Evolutionary conservation across 192 early-diverging fungal genomes (phyloP), one percentile per base, ranked within the genome.

Genomic region (Dispira parvispora): DNA sequence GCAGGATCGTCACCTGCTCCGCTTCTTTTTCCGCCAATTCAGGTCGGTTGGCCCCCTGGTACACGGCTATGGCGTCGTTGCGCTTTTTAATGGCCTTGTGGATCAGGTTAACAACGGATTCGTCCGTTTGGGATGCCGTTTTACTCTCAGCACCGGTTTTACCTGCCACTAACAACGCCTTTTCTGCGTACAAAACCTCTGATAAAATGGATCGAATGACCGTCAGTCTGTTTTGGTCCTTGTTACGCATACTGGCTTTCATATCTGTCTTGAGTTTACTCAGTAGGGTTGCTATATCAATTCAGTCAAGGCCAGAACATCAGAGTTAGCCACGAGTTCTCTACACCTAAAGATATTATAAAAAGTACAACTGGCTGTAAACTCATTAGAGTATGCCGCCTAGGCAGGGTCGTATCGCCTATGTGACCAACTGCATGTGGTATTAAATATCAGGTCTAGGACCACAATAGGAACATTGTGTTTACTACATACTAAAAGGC

Each of bases 51-150:
- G 79, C 86, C 6, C 68, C 72, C 38, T 70, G 62, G 70, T 82
- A 97, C 68, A 75, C 75, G 60, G 68, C 54, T 38, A 85, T 75
- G 21, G 94, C 84, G 27, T 94, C 94, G 54, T 82, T 69, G 10
- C 91, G 83, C 50, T 82, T 84, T 75, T 92, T 91, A 53, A 93
- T 83, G 4, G 87, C 82, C 27, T 81, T 79, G 65, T 89, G 88
- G 50, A 96, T 79, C 25, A 92, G 64, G 0, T 70, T 65, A 27
- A 82, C 73, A 46, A 94, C 73, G 21, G 77, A 76, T 12, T 73
- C 71, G 62, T 87, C 82, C 0, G 80, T 77, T 28, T 76, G 76
- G 3, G 52, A 9, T 47, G 20, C 18, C 21, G 62, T 38, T 32
- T 60, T 62, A 45, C 45, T 25, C 25, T 14, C 57, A 10, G 27